Conservation (phyloP, 106 monocot genomes). For the Platanthera guangdongensis region DNA sequence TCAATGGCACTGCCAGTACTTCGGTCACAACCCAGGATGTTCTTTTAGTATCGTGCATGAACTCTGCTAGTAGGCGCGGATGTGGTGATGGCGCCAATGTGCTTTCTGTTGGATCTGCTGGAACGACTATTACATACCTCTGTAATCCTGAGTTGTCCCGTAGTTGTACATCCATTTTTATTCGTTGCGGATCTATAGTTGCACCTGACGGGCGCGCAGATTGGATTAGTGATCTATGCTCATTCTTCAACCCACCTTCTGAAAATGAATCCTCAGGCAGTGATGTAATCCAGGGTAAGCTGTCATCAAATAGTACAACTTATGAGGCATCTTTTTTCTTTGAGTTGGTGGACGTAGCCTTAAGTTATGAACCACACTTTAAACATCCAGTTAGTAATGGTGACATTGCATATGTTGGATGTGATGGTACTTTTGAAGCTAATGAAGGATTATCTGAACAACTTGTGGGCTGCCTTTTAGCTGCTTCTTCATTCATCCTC, state of each 20-base stretch:
- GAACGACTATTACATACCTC: slow-evolving; percentile 44
- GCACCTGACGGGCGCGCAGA: slow-evolving; percentile 91
- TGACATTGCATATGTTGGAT: slow-evolving; percentile 15
- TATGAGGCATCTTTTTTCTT: slow-evolving; percentile 54
- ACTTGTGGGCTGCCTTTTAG: slow-evolving; percentile 56
- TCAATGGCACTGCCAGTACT: slow-evolving; percentile 10
- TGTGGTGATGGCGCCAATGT: slow-evolving; percentile 73
- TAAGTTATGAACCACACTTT: slow-evolving; percentile 74
- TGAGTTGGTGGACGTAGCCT: slow-evolving; percentile 76
- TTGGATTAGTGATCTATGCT: slow-evolving; percentile 64
- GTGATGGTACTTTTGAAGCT: slow-evolving; percentile 11
- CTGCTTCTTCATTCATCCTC: slow-evolving; percentile 75
- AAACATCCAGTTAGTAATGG: slow-evolving; percentile 1
- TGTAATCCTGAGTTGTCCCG: slow-evolving; percentile 39
- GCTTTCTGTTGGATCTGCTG: slow-evolving; percentile 59
- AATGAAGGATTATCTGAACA: slow-evolving; percentile 16
- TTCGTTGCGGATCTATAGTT: slow-evolving; percentile 66
- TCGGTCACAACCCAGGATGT: slow-evolving; percentile 32
- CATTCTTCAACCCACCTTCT: slow-evolving; percentile 44
- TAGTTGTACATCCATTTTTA: slow-evolving; percentile 50
- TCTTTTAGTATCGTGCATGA: slow-evolving; percentile 60
- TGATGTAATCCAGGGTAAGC: slow-evolving; percentile 14
- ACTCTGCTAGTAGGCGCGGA: slow-evolving; percentile 50
- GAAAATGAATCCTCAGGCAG: slow-evolving; percentile 11
- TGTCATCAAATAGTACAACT: slow-evolving; percentile 8